Evolutionary conservation across 1,284 basidiomycete species (phyloP).

Genomic region (Hypsizygus ulmarius): DNA sequence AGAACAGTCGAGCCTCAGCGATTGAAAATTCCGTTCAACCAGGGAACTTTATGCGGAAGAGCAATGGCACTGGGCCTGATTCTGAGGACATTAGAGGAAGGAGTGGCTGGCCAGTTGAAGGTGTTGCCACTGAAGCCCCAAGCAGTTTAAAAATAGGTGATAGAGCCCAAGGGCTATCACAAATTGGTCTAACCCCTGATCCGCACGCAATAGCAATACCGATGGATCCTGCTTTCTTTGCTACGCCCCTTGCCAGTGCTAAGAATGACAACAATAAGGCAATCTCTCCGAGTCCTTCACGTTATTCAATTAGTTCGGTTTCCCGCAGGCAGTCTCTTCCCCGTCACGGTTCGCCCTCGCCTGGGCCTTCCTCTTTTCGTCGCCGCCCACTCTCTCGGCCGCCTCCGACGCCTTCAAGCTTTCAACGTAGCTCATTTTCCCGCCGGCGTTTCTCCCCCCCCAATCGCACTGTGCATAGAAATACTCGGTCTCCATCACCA

Average conservation of each 20-base stretch:
- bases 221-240: conserved; percentile 13
- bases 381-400: no score
- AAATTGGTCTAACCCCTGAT: not conserved
- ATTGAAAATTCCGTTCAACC: not conserved
- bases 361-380: not conserved
- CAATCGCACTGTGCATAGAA: not conserved
- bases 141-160: no score
- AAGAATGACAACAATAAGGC: not conserved
- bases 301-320: not conserved
- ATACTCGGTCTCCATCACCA: conserved; percentile 1
- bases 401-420: no score
- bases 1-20: not conserved
- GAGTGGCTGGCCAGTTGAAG: no score
- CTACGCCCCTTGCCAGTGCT: not conserved
- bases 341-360: not conserved
- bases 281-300: conserved; percentile 4
- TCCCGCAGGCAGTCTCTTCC: not conserved
- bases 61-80: no score
- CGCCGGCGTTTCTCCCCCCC: not conserved
- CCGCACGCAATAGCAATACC: conserved; percentile 13
- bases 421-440: not conserved
- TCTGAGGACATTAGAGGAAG: no score
- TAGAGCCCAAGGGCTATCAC: not conserved
- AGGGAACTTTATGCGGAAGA: not conserved
- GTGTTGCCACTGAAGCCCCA: no score